Base-by-base conservation (phyloP, 2,329 filamentous ascomycete genomes). In the Diaporthe capsici region DNA sequence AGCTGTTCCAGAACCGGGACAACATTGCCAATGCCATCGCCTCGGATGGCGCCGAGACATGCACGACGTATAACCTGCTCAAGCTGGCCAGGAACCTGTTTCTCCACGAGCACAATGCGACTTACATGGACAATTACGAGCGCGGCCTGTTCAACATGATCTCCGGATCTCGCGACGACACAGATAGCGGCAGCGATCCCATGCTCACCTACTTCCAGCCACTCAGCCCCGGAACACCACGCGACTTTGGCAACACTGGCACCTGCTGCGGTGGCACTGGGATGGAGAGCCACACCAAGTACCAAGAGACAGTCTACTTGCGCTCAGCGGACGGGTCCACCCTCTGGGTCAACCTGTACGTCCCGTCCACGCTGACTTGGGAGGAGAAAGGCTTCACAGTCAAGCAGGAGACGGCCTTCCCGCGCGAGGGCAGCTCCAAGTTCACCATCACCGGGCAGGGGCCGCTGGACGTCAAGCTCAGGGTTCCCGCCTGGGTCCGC, bases 121-220 rank as follows among this genome's bases (percentile, higher is more conserved):
- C 79, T 3, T 83, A 82, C 77, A 83, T 83, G 82, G 82, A 83
- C 74, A 78, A 79, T 76, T 83, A 83, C 72, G 82, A 83, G 77
- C 81, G 81, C 22, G 81, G 82, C 10, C 67, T 83, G 25, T 83
- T 82, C 75, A 83, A 83, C 76, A 81, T 82, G 79, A 83, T 83
- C 61, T 68, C 80, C 4, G 82, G 80, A 0, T 83, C 82, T 15
- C 81, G 82, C n/a, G 78, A 76, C 1, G 82, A 83, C 71, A 78
- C 76, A 2, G 37, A 60, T 25, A 79, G 75, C 53, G 76, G 37
- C 12, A 55, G 39, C 22, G 81, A 82, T 55, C 81, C 82, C 8
- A 78, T 79, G 42, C 77, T 83, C 9, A 82, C 82, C 1, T 83
- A 83, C 77, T 83, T 82, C 77, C 82, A 83, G 72, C 80, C 80